Evolutionary conservation across 306 rosid species (phyloP).

Genomic region (Begonia peltatifolia): DNA sequence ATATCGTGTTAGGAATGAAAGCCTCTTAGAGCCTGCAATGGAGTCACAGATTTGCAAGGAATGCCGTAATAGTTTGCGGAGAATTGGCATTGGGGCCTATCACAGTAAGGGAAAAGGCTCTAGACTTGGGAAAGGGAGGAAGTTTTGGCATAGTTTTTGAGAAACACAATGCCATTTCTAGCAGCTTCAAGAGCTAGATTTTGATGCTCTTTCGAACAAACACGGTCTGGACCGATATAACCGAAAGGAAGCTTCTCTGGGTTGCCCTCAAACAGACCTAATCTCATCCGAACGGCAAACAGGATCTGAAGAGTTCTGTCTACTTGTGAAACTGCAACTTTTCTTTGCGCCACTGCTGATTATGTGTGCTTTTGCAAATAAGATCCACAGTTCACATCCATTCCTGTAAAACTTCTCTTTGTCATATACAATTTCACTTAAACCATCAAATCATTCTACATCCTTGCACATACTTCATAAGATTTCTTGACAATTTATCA

Average conservation of each 20-base stretch:
- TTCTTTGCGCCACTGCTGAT: conserved; percentile 46
- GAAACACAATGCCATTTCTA: conserved; percentile 68
- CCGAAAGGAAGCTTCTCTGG: conserved; percentile 46
- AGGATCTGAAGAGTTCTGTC: conserved; percentile 80
- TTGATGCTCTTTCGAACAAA: conserved; percentile 29
- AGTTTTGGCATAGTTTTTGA: conserved; percentile 51
- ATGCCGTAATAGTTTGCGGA: too few species aligned
- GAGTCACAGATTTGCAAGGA: conserved; percentile 50
- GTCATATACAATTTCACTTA: too few species aligned
- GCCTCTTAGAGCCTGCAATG: conserved; percentile 42
- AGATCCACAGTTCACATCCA: conserved; percentile 75
- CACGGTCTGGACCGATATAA: conserved; percentile 44
- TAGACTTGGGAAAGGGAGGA: conserved; percentile 57
- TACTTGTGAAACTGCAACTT: conserved; percentile 25
- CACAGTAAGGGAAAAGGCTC: conserved; percentile 38
- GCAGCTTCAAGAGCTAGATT: conserved; percentile 81
- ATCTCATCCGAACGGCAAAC: conserved; percentile 60
- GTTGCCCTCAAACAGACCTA: conserved; percentile 68
- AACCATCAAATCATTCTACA: too few species aligned
- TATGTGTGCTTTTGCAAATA: conserved; percentile 42
- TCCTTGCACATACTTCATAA: too few species aligned
- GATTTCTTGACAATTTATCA: too few species aligned
- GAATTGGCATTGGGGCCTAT: conserved; percentile 80
- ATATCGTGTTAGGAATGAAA: conserved; percentile 33
- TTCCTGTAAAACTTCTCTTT: conserved; percentile 17